These are phyloP conservation scores for bread wheat (Triticum aestivum) DNA, from an alignment of 176 grass and related monocot species.

Conservation along the genomic window IWGSC_CS_RefSeq_v2.1 NC_057802.1:488134122-488134621, in stretches of 20 bases:
- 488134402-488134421: neutral
- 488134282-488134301: slow-evolving; percentile 99
- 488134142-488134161: neutral
- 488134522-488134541: neutral
- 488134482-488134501: neutral
- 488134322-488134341: neutral
- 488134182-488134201: neutral
- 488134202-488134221: neutral
- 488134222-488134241: neutral
- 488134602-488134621: neutral
- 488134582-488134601: neutral
- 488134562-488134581: neutral
- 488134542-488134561: too few relatives aligned
- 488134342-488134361: neutral
- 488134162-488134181: too few relatives aligned
- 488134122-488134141: too few relatives aligned
- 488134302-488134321: slow-evolving; percentile 54
- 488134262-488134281: slow-evolving; percentile 99
- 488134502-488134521: neutral
- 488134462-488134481: neutral
- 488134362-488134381: neutral
- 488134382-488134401: neutral
- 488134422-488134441: neutral
- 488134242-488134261: slow-evolving; percentile 81
- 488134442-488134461: neutral